These are phyloP conservation scores for Dorcoceras hygrometricum DNA, from an alignment of 257 asterid genomes.

Conservation along the genomic window DNA sequence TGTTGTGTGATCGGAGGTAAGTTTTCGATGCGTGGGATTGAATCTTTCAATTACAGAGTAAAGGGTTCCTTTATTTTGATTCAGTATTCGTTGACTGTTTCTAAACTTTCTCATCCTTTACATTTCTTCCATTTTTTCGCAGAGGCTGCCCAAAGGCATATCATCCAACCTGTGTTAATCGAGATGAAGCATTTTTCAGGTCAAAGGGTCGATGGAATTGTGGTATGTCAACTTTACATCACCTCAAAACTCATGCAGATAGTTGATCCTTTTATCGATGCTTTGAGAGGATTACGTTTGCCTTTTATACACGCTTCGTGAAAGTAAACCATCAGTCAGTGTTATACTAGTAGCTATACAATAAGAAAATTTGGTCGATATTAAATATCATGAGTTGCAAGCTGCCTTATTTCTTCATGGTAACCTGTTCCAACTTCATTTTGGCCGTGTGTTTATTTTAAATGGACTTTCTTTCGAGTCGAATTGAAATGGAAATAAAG, in stretches of 20 bases:
- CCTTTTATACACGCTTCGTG: slow-evolving; percentile 1
- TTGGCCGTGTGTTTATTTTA: not conserved
- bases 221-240: slow-evolving; percentile 46
- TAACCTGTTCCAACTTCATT: not conserved
- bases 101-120: slow-evolving; percentile 15
- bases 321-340: slow-evolving; percentile 14
- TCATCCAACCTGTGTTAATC: slow-evolving; percentile 87
- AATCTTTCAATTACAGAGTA: slow-evolving; percentile 10
- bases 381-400: not conserved
- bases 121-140: slow-evolving; percentile 31
- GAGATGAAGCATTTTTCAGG: slow-evolving; percentile 87
- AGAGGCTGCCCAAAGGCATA: slow-evolving; percentile 98
- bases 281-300: not conserved
- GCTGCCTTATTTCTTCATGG: not conserved
- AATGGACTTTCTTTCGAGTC: not conserved
- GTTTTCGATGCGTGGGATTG: slow-evolving; percentile 21
- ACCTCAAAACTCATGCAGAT: not conserved
- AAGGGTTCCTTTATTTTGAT: slow-evolving; percentile 6
- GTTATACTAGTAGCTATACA: not conserved
- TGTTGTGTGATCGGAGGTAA: slow-evolving; percentile 89
- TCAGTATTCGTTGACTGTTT: not conserved
- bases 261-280: not conserved
- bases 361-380: not conserved
- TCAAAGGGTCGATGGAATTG: slow-evolving; percentile 97
- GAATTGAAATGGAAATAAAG: slow-evolving; percentile 1